A percentile compares a stretch with the other conserved stretches of the same genome.
These are phyloP conservation scores for Alternaria brassicicola DNA, from an alignment of 2,329 filamentous ascomycete genomes.

Conservation along the genomic window DNA sequence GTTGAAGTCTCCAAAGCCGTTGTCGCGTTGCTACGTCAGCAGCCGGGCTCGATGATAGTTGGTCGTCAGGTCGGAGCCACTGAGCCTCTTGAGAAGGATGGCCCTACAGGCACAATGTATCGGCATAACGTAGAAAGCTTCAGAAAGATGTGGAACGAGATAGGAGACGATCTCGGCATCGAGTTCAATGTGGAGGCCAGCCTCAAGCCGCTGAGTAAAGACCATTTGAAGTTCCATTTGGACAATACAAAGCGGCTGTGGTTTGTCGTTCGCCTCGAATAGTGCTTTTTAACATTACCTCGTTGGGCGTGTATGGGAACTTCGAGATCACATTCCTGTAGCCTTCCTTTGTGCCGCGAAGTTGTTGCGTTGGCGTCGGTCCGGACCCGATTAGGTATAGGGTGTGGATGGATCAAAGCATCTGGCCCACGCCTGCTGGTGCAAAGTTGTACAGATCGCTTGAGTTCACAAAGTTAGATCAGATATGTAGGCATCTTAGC, in stretches of 20 bases:
- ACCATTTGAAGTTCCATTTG: conserved; percentile 18
- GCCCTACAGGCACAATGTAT: conserved; percentile 29
- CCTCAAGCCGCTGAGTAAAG: conserved; percentile 13
- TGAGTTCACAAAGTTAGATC: neutral
- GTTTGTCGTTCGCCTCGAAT: conserved; percentile 32
- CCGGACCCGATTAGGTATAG: neutral
- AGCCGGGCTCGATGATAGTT: conserved; percentile 57
- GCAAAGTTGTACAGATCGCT: neutral
- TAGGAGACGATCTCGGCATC: conserved; percentile 42
- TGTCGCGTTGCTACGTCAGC: conserved; percentile 41
- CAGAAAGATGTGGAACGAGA: conserved; percentile 48
- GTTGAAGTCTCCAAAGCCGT: conserved; percentile 43
- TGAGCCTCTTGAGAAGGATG: conserved; percentile 24
- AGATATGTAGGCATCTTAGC: neutral
- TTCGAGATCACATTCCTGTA: neutral
- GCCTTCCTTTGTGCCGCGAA: neutral
- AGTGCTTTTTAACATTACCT: neutral
- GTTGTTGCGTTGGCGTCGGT: neutral
- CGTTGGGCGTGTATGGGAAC: neutral
- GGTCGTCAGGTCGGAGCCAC: conserved; percentile 58
- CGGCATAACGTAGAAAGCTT: conserved; percentile 46
- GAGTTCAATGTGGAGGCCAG: conserved; percentile 28
- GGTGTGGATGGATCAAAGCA: neutral
- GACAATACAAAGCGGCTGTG: conserved; percentile 25
- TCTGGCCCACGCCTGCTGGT: neutral